phyloP scores from a whole-genome alignment of 148 eudicot species.

The Cornus suecica region DNA sequence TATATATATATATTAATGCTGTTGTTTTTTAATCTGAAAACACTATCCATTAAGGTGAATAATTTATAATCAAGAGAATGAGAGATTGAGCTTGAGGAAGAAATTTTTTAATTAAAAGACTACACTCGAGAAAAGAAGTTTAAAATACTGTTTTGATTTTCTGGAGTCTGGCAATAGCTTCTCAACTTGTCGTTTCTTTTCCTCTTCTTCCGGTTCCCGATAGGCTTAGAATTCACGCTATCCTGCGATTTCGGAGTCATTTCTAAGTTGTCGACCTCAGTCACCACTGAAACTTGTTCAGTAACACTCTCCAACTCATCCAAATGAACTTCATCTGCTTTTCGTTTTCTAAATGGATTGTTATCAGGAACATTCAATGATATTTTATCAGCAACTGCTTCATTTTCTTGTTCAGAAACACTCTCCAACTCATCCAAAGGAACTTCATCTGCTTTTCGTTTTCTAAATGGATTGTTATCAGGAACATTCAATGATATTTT shows the following conservation, averaged over 20 bases:
- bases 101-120: not conserved
- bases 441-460: constrained; percentile 35
- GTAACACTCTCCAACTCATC: constrained; percentile 20
- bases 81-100: not conserved
- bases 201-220: constrained; percentile 3
- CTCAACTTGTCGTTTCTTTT: constrained; percentile 20
- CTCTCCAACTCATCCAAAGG: constrained; percentile 18
- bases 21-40: too few species aligned
- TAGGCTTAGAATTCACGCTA: constrained; percentile 43
- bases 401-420: constrained; percentile 27
- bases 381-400: constrained; percentile 19
- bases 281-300: constrained; percentile 32
- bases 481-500: constrained; percentile 30
- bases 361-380: constrained; percentile 34
- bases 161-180: constrained; percentile 18
- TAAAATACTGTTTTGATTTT: constrained; percentile 38
- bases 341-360: constrained; percentile 57
- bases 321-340: constrained; percentile 26
- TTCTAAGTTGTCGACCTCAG: constrained; percentile 35
- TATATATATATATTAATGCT: too few species aligned
- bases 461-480: constrained; percentile 56
- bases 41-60: not conserved
- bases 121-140: constrained; percentile 46
- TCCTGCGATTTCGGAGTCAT: constrained; percentile 39
- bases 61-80: not conserved